These are phyloP conservation scores for Pestalotiopsis sp. DNA, from an alignment of 2,329 filamentous ascomycete genomes.

Conservation along the genomic window DNA sequence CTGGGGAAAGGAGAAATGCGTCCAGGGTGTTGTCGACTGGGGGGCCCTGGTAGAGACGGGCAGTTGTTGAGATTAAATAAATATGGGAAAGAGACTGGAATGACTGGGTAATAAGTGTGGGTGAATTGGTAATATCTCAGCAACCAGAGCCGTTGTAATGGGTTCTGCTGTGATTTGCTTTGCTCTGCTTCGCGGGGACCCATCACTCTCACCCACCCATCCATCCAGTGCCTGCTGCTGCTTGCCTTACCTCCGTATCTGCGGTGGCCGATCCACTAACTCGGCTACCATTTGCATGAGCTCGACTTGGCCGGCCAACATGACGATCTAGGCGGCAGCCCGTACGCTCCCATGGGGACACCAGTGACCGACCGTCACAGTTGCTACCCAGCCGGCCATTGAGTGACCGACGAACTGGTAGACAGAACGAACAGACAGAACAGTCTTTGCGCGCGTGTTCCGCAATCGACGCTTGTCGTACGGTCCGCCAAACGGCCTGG, in stretches of 20 bases:
- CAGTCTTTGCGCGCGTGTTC: conserved; percentile 5
- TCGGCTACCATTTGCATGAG: too few relatives aligned
- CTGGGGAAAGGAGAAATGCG: conserved; percentile 4
- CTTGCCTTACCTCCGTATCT: too few relatives aligned
- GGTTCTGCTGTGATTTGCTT: too few relatives aligned
- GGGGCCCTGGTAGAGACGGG: conserved; percentile 4
- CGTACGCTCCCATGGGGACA: background rate
- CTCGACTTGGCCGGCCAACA: too few relatives aligned
- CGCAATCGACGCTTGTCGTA: conserved; percentile 5
- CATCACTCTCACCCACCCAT: too few relatives aligned
- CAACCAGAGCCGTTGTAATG: background rate
- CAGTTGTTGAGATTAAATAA: conserved; percentile 6
- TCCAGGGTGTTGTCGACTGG: background rate
- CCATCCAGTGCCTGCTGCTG: too few relatives aligned
- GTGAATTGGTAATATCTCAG: background rate
- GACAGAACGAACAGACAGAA: background rate
- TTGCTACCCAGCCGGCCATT: background rate
- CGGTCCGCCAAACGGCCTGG: conserved; percentile 12
- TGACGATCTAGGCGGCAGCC: too few relatives aligned
- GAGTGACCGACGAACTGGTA: background rate
- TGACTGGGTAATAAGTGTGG: background rate
- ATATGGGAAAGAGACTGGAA: conserved; percentile 8
- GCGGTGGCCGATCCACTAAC: too few relatives aligned
- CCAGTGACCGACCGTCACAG: background rate
- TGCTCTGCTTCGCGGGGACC: too few relatives aligned